A percentile compares a stretch with the other conserved stretches of the same genome.
Evolutionary conservation across 768 basidiomycete genomes (phyloP).

Genomic region (Termitomyces sp.): DNA sequence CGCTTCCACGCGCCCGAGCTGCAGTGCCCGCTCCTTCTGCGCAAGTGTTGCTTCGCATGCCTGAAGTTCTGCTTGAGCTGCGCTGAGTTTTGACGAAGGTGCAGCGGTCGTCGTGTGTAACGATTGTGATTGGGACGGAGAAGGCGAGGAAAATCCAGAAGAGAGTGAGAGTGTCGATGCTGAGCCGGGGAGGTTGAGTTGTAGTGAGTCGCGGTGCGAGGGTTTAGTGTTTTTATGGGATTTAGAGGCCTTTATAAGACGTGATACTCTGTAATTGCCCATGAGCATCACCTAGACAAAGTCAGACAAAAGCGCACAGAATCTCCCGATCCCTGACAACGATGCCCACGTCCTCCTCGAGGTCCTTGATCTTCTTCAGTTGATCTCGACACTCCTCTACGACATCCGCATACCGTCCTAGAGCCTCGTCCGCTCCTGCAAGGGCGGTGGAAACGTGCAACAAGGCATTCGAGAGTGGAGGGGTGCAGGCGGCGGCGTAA

Average conservation of each 20-base stretch:
- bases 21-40: constrained; percentile 61
- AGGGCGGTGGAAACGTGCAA: constrained; percentile 47
- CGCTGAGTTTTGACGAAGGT: constrained; percentile 44
- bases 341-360: constrained; percentile 71
- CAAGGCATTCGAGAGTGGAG: constrained; percentile 48
- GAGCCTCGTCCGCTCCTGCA: constrained; percentile 62
- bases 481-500: constrained; percentile 64
- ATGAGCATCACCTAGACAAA: neutral
- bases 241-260: constrained; percentile 76
- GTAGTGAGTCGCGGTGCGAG: constrained; percentile 24
- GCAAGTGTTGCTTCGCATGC: constrained; percentile 78
- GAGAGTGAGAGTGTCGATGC: constrained; percentile 39
- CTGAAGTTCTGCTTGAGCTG: constrained; percentile 73
- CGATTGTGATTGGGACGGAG: constrained; percentile 12
- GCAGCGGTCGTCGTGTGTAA: constrained; percentile 9
- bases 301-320: constrained; percentile 43
- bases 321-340: constrained; percentile 77
- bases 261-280: constrained; percentile 50
- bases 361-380: constrained; percentile 51
- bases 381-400: constrained; percentile 65
- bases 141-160: constrained; percentile 22
- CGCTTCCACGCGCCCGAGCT: constrained; percentile 42
- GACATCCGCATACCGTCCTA: constrained; percentile 51
- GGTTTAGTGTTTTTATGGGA: constrained; percentile 34
- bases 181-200: constrained; percentile 29